Percentiles rank a stretch among this genome's conserved stretches.
phyloP scores from a whole-genome alignment of 2,329 filamentous ascomycete genomes.

The Talaromyces piceae region DNA sequence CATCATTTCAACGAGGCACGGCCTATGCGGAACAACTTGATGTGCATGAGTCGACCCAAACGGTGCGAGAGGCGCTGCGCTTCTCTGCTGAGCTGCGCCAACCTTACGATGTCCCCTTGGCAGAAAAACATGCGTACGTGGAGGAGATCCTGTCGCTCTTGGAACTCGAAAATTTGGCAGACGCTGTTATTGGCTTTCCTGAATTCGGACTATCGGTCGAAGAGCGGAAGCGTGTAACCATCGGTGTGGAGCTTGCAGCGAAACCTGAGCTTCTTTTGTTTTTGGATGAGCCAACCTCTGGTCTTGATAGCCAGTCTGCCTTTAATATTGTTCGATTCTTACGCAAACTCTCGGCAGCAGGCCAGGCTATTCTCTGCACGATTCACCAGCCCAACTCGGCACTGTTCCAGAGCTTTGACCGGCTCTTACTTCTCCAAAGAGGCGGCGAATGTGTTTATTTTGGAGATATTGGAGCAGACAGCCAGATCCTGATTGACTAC shows the following conservation, averaged over 20 bases:
- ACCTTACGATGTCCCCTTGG: slow-evolving; percentile 48
- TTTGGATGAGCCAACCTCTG: slow-evolving; percentile 55
- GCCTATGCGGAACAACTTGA: slow-evolving; percentile 61
- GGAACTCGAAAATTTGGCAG: slow-evolving; percentile 59
- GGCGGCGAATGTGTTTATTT: slow-evolving; percentile 50
- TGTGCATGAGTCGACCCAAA: slow-evolving; percentile 54
- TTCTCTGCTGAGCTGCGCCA: slow-evolving; percentile 60
- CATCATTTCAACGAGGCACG: slow-evolving; percentile 56
- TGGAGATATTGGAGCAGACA: slow-evolving; percentile 47
- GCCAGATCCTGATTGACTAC: slow-evolving; percentile 43
- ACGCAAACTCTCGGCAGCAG: slow-evolving; percentile 51
- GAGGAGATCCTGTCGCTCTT: slow-evolving; percentile 59
- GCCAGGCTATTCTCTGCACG: slow-evolving; percentile 54
- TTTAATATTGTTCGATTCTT: slow-evolving; percentile 55
- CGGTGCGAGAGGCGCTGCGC: slow-evolving; percentile 59
- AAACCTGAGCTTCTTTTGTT: slow-evolving; percentile 52
- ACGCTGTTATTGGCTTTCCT: slow-evolving; percentile 57
- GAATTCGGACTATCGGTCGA: slow-evolving; percentile 54
- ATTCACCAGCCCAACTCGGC: slow-evolving; percentile 54
- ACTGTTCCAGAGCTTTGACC: slow-evolving; percentile 52
- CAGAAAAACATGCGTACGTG: slow-evolving; percentile 59
- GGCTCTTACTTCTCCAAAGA: slow-evolving; percentile 47
- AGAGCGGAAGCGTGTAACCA: slow-evolving; percentile 35
- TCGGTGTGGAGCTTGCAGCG: slow-evolving; percentile 31
- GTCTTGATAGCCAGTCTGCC: slow-evolving; percentile 51